phyloP scores from a whole-genome alignment of 257 asterid species.

The Solanum raphanifolium region DNA sequence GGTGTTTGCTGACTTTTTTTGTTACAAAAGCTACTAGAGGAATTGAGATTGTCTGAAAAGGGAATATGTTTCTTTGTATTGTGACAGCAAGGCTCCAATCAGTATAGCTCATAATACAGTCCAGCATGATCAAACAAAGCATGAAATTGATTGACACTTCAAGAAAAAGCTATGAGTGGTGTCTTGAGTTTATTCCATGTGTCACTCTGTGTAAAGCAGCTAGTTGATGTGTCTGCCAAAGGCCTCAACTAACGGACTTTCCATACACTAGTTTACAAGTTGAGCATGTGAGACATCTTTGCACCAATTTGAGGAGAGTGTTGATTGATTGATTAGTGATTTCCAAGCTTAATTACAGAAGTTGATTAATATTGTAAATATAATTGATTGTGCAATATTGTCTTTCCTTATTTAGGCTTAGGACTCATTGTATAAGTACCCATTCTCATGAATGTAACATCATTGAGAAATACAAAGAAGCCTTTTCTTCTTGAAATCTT shows the following conservation, averaged over 20 bases:
- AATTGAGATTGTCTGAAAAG: neutral
- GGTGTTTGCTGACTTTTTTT: neutral
- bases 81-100: neutral
- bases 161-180: neutral
- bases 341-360: neutral
- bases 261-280: neutral
- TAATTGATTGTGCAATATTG: neutral
- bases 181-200: neutral
- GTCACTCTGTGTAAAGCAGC: neutral
- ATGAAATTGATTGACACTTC: neutral
- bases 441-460: neutral
- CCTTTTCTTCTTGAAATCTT: neutral
- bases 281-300: neutral
- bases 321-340: neutral
- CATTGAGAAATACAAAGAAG: neutral
- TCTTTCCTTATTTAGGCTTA: neutral
- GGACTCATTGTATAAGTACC: neutral
- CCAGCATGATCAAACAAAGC: neutral
- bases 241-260: neutral
- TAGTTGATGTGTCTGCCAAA: neutral
- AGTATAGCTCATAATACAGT: neutral
- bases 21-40: neutral
- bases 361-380: neutral
- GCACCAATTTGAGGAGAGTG: neutral
- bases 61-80: neutral